Base-by-base conservation (phyloP, 1,284 basidiomycete species). In the Phylloboletellus chloephorus region DNA sequence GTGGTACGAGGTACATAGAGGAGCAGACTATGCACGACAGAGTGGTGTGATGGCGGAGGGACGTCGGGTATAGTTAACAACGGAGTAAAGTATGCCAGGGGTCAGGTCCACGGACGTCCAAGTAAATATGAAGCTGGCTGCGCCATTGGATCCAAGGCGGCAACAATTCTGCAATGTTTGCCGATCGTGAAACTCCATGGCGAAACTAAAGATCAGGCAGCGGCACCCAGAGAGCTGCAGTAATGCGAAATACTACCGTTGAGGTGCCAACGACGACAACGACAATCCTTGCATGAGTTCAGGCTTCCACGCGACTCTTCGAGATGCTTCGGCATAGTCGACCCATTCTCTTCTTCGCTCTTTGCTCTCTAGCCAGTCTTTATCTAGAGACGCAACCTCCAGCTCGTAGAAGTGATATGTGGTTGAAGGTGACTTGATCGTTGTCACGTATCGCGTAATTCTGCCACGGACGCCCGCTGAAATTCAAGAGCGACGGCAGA, bases 351-450 rank as follows among this genome's bases (percentile, higher is more conserved):
- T 68, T 59, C 69, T 69, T 47, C 86, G 76, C 67, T 89, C 85
- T 50, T 78, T 70, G 53, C 74, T 68, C 60, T 89, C 86, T 47
- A 85, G 68, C 86, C 86, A 89, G 45, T 82, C 78, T 49, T 74
- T 68, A 50, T 88, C 86, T 42, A 88, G 73, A 37, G 66, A 67
- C 16, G 74, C 67, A 28, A 88, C 86, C 63, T 89, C 86, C 53
- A 89, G 74, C 64, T 89, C 87, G 67, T 83, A 89, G 52, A 89
- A 88, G 66, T 89, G 86, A 65, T 88, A 89, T 30, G 79, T 88
- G 43, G 82, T 76, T 37, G 83, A 77, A 29, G 80, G 74, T 36
- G 81, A 77, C 46, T 79, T 75, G 63, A 87, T 85, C 33, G 85
- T 89, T 41, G 76, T 82, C 44, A 88, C 79, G 64, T 73, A 85